These are phyloP conservation scores for Spongospora subterranea DNA, from an alignment of 208 protist species.

Conservation along the genomic window DNA sequence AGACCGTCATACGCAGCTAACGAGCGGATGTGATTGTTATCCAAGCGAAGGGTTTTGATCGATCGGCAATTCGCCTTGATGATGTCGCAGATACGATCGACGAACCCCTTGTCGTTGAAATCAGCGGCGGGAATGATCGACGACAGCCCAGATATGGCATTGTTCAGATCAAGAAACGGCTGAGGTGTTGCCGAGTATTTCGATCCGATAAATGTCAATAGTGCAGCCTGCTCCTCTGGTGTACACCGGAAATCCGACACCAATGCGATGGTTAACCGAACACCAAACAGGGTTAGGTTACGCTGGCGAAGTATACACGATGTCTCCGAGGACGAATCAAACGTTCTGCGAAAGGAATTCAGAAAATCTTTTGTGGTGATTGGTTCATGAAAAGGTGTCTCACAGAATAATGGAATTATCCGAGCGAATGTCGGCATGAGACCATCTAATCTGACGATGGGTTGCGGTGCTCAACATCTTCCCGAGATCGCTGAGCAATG, in stretches of 20 bases:
- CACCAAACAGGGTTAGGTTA: not conserved
- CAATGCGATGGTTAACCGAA: not conserved
- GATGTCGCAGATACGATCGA: not conserved
- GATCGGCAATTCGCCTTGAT: not conserved
- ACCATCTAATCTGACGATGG: not conserved
- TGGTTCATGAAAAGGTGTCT: too few relatives aligned
- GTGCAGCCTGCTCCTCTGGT: not conserved
- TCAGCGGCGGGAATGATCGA: not conserved
- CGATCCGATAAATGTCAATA: not conserved
- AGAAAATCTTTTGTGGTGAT: too few relatives aligned
- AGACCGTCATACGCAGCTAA: not conserved
- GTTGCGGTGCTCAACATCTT: not conserved
- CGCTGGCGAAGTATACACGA: not conserved
- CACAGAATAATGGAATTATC: not conserved
- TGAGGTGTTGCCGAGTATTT: not conserved
- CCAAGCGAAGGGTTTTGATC: not conserved
- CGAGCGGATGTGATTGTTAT: not conserved
- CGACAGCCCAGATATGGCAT: not conserved
- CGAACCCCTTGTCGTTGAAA: slow-evolving; percentile 20
- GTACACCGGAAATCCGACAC: not conserved
- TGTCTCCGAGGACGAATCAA: not conserved
- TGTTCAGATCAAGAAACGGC: not conserved
- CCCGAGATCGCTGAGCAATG: not conserved
- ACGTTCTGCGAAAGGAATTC: not conserved
- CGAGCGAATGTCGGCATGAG: not conserved